Evolutionary conservation across 768 basidiomycete species (phyloP).

Genomic region (Lepiota subincarnata): DNA sequence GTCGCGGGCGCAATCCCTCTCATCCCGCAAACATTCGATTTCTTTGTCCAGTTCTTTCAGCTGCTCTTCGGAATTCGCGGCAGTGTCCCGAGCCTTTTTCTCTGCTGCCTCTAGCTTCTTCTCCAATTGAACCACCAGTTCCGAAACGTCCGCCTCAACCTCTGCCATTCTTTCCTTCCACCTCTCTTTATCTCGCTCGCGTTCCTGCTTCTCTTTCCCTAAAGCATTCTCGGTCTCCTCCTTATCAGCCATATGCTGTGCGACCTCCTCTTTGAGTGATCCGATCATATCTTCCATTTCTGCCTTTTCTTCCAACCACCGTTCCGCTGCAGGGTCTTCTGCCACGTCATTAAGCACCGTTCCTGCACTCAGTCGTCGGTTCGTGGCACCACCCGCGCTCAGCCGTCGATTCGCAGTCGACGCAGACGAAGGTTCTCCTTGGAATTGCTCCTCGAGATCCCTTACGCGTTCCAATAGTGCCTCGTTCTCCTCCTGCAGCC

Average conservation of each 20-base stretch:
- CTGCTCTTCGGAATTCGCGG: constrained; percentile 32
- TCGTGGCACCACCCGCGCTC: constrained; percentile 36
- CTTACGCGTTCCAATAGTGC: constrained; percentile 50
- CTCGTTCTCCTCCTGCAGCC: constrained; percentile 84
- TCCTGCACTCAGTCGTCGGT: constrained; percentile 52
- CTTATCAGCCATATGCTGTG: constrained; percentile 43
- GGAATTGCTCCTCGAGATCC: constrained; percentile 49
- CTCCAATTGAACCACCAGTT: constrained; percentile 65
- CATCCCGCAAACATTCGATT: constrained; percentile 42
- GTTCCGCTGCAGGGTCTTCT: constrained; percentile 59
- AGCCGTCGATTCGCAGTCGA: constrained; percentile 27
- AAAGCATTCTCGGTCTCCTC: constrained; percentile 43
- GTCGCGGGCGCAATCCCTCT: constrained; percentile 52
- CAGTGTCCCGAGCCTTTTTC: constrained; percentile 33
- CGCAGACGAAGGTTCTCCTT: constrained; percentile 23
- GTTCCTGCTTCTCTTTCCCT: constrained; percentile 50
- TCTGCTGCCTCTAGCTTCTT: constrained; percentile 50
- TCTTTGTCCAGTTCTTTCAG: constrained; percentile 45
- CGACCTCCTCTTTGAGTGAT: constrained; percentile 44
- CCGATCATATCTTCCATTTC: constrained; percentile 51
- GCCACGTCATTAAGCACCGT: constrained; percentile 54
- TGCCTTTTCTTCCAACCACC: constrained; percentile 70
- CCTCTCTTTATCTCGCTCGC: constrained; percentile 61
- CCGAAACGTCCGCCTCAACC: constrained; percentile 66
- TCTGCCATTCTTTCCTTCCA: constrained; percentile 72